These are phyloP conservation scores for Metarhizium humberi DNA, from an alignment of 2,329 filamentous ascomycete species.

Conservation along the genomic window DNA sequence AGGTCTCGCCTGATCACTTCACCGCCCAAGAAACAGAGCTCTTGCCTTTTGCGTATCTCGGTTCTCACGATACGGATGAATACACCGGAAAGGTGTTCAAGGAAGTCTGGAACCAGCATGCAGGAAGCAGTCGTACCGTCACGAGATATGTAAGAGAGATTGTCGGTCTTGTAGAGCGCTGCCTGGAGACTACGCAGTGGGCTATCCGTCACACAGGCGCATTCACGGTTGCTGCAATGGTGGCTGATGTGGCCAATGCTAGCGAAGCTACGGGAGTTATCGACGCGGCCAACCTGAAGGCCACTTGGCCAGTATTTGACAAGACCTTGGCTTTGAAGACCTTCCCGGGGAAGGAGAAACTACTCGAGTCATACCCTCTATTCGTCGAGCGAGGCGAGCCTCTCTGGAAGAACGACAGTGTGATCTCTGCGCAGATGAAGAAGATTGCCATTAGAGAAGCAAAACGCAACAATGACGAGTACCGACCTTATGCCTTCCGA, in stretches of 20 bases:
- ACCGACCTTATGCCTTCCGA: constrained; percentile 65
- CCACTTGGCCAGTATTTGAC: constrained; percentile 76
- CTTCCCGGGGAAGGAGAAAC: constrained; percentile 82
- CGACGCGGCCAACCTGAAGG: constrained; percentile 47
- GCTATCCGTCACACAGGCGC: constrained; percentile 82
- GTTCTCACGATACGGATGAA: constrained; percentile 74
- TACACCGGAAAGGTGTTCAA: constrained; percentile 72
- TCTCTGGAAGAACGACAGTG: constrained; percentile 44
- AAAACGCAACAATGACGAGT: constrained; percentile 81
- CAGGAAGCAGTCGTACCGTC: constrained; percentile 74
- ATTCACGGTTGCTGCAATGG: constrained; percentile 66
- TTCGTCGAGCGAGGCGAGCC: constrained; percentile 59
- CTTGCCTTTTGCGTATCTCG: constrained; percentile 81
- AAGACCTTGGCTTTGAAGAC: constrained; percentile 80
- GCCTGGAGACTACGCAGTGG: constrained; percentile 79
- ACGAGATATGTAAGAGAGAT: constrained; percentile 82
- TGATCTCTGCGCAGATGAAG: constrained; percentile 56
- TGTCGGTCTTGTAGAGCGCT: constrained; percentile 52
- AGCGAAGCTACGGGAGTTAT: constrained; percentile 50
- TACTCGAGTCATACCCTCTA: constrained; percentile 69
- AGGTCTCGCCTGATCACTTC: constrained; percentile 84
- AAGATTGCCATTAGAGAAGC: constrained; percentile 81
- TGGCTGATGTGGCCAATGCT: constrained; percentile 54
- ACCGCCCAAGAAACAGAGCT: constrained; percentile 63
- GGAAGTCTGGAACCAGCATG: constrained; percentile 84